A percentile compares a stretch with the other conserved stretches of the same genome.
phyloP scores from a whole-genome alignment of 352 stramenopile species.

The Pythium diclinum region DNA sequence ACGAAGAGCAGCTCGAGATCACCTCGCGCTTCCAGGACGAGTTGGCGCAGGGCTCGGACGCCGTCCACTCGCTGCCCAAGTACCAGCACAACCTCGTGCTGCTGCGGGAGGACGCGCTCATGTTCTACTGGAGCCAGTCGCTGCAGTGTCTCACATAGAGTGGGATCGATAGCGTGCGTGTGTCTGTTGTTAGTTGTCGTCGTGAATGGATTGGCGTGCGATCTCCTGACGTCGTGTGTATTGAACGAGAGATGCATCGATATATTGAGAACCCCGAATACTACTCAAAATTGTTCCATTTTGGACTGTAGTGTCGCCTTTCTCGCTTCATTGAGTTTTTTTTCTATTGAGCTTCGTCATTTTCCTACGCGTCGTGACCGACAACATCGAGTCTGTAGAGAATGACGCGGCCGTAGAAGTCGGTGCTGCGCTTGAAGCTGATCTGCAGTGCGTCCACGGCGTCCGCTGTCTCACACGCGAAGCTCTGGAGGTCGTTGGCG shows the following conservation, averaged over 20 bases:
- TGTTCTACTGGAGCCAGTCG: constrained; percentile 88
- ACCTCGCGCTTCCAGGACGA: constrained; percentile 60
- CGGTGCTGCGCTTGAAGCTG: constrained; percentile 55
- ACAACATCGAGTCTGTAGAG: constrained; percentile 55
- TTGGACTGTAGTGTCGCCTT: background rate
- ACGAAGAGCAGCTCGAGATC: constrained; percentile 67
- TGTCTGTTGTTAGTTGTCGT: background rate
- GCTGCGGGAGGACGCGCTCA: constrained; percentile 79
- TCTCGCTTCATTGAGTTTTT: background rate
- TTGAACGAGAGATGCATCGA: constrained; percentile 24
- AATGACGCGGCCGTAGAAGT: constrained; percentile 75
- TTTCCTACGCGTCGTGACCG: constrained; percentile 27
- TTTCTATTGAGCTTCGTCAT: background rate
- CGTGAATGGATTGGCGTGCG: background rate
- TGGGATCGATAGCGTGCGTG: background rate
- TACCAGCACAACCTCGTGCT: constrained; percentile 84
- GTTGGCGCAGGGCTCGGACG: constrained; percentile 54
- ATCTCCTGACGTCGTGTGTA: constrained; percentile 12
- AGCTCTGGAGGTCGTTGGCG: constrained; percentile 55
- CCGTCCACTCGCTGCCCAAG: constrained; percentile 78
- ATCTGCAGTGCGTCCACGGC: constrained; percentile 43
- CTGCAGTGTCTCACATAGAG: constrained; percentile 29
- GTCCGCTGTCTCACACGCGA: constrained; percentile 22
- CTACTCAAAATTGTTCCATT: background rate
- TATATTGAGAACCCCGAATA: constrained; percentile 1